phyloP scores from a whole-genome alignment of 352 stramenopile genomes.

The Blastocystis sp. region DNA sequence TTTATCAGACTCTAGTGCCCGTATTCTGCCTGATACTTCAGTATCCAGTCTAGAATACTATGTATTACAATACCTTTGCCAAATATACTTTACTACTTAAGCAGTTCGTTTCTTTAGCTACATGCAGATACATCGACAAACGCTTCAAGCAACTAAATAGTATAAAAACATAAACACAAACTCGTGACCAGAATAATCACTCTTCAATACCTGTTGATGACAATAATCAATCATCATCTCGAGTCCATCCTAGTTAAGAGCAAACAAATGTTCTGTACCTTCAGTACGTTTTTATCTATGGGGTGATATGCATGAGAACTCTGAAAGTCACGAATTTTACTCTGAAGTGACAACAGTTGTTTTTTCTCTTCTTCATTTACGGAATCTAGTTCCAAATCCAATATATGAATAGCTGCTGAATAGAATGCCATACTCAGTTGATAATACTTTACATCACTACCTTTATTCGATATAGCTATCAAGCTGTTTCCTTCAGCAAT shows the following conservation, averaged over 20 bases:
- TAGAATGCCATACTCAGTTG: not conserved
- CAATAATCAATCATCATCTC: not conserved
- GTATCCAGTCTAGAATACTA: too few relatives aligned
- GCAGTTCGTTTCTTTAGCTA: not conserved
- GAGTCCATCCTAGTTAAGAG: not conserved
- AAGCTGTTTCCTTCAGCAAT: not conserved
- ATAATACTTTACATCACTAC: not conserved
- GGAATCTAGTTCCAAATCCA: not conserved
- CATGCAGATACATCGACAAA: not conserved
- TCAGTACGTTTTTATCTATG: too few relatives aligned
- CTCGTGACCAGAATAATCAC: not conserved
- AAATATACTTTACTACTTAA: too few relatives aligned
- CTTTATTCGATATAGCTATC: not conserved
- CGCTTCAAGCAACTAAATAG: not conserved
- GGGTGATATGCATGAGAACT: too few relatives aligned
- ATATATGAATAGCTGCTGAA: not conserved
- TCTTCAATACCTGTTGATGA: not conserved
- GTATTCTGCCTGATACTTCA: too few relatives aligned
- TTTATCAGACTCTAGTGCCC: too few relatives aligned
- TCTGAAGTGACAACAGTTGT: not conserved
- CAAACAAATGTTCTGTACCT: too few relatives aligned
- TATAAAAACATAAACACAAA: not conserved
- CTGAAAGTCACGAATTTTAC: not conserved
- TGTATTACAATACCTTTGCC: too few relatives aligned
- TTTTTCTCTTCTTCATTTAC: not conserved